Evolutionary conservation across 208 protist genomes (phyloP).

Genomic region (Trichomonas tenax): DNA sequence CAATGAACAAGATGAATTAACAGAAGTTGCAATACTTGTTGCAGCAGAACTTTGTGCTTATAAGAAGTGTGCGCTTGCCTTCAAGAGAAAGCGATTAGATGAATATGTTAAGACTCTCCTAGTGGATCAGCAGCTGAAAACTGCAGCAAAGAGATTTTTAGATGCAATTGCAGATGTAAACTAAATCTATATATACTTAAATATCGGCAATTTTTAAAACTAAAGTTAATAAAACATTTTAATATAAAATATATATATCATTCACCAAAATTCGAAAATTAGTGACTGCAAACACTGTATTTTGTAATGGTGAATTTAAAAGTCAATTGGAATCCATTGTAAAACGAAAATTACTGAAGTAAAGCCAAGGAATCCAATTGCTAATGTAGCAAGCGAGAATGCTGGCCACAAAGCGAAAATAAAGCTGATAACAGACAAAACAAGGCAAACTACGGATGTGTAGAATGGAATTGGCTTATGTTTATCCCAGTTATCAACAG

Average conservation of each 20-base stretch:
- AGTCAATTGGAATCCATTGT: background rate
- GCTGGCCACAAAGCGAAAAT: constrained; percentile 3
- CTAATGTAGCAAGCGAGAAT: background rate
- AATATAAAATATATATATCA: no score
- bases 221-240: no score
- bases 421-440: background rate
- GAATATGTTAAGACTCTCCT: background rate
- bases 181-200: no score
- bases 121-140: background rate
- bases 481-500: background rate
- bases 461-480: background rate
- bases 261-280: no score
- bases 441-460: background rate
- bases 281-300: no score
- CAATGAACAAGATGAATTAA: background rate
- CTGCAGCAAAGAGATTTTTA: background rate
- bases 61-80: background rate
- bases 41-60: background rate
- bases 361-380: background rate
- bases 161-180: background rate
- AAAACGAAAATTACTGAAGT: background rate
- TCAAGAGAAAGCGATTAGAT: background rate
- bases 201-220: no score
- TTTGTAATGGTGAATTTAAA: no score
- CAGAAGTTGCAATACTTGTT: background rate